Percentiles rank a stretch among this genome's conserved stretches.
phyloP scores from a whole-genome alignment of 192 early-diverging fungal genomes.

The Coemansia brasiliensis region DNA sequence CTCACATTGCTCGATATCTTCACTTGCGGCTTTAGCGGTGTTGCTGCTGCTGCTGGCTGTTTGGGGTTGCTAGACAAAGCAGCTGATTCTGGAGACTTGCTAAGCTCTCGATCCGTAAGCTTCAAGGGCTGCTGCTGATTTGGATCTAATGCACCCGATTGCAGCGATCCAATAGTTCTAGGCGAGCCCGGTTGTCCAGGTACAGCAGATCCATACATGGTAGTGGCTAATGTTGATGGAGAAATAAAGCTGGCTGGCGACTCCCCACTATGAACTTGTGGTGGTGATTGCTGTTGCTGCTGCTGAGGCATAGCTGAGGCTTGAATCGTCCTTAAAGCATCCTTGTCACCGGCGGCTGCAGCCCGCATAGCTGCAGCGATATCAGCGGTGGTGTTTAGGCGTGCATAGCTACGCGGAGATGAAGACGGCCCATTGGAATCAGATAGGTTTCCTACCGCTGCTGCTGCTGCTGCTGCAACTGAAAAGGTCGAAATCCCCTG shows the following conservation, averaged over 20 bases:
- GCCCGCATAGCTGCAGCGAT: conserved; percentile 44
- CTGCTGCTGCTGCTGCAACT: not conserved
- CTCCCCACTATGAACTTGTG: not conserved
- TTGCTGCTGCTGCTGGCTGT: too few relatives aligned
- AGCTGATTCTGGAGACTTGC: not conserved
- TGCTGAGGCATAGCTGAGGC: conserved; percentile 24
- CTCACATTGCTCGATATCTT: conserved; percentile 43
- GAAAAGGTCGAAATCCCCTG: conserved; percentile 23
- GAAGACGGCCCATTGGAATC: too few relatives aligned
- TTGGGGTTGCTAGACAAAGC: too few relatives aligned
- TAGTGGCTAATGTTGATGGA: not conserved
- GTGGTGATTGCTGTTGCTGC: not conserved
- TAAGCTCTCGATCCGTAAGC: not conserved
- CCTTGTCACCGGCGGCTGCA: conserved; percentile 46
- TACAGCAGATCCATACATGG: too few relatives aligned
- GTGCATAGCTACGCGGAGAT: conserved; percentile 16
- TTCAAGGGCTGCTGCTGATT: not conserved
- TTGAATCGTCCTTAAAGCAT: conserved; percentile 44
- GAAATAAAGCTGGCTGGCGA: not conserved
- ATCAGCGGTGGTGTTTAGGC: conserved; percentile 37
- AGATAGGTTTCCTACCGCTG: too few relatives aligned
- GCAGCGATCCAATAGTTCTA: not conserved
- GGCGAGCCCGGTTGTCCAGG: too few relatives aligned
- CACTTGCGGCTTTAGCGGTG: conserved; percentile 10
- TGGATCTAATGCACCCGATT: not conserved